A percentile compares a stretch with the other conserved stretches of the same genome.
Conservation (phyloP, 495 filamentous ascomycete species). For the Lasiosphaeria miniovina region DNA sequence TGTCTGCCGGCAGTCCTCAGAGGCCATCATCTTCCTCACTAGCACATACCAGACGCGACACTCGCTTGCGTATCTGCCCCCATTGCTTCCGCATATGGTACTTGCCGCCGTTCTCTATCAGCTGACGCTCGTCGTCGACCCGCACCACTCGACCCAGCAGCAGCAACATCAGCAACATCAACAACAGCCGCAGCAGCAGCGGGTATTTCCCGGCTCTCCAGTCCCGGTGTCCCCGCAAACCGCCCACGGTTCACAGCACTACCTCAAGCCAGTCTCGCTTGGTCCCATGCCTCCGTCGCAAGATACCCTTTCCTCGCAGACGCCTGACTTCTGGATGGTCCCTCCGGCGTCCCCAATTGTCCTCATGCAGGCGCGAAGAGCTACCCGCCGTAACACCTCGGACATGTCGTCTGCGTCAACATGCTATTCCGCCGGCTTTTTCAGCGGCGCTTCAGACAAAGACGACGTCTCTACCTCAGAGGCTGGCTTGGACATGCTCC, state of each 20-base stretch:
- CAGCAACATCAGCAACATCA: not conserved
- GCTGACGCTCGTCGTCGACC: constrained; percentile 13
- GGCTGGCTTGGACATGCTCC: constrained; percentile 10
- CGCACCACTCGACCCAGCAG: not conserved
- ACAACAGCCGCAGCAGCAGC: not conserved
- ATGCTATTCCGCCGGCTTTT: not conserved
- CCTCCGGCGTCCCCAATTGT: constrained; percentile 15
- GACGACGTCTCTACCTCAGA: constrained; percentile 2
- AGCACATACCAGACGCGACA: constrained; percentile 26
- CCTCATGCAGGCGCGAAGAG: constrained; percentile 8
- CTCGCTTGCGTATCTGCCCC: constrained; percentile 18
- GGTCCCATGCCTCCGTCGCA: not conserved
- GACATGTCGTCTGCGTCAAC: constrained; percentile 9
- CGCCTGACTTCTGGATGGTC: not conserved
- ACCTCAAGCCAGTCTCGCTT: not conserved
- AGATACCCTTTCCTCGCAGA: not conserved
- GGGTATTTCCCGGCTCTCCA: constrained; percentile 6
- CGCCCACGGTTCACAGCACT: constrained; percentile 1
- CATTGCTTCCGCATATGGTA: constrained; percentile 24
- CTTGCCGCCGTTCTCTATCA: constrained; percentile 25
- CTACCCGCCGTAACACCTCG: constrained; percentile 10
- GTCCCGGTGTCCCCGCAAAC: constrained; percentile 3
- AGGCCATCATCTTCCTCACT: constrained; percentile 27
- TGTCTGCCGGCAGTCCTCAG: constrained; percentile 25
- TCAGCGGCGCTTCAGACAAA: constrained; percentile 6